Percentiles rank a stretch among this genome's conserved stretches.
Conservation (phyloP, 2,329 filamentous ascomycete species). For the Periconia macrospinosa region DNA sequence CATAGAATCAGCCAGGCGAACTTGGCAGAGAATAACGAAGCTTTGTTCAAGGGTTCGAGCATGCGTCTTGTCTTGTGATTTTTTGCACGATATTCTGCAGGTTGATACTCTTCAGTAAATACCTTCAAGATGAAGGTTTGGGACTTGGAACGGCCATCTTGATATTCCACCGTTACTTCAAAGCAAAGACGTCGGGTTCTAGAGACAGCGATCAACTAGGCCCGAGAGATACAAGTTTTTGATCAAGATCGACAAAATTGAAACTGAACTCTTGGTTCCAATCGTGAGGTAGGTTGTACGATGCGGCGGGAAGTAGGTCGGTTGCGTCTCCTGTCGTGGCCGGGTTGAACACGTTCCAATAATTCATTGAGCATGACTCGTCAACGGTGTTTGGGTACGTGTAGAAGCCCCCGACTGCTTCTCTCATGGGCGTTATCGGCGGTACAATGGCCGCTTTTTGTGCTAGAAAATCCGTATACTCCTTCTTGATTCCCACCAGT, state of each 20-base stretch:
- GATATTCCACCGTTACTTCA: too few relatives aligned
- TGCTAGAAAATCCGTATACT: constrained; percentile 35
- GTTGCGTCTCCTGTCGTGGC: constrained; percentile 23
- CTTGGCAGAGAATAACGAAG: background rate
- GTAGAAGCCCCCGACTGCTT: constrained; percentile 13
- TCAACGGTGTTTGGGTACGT: constrained; percentile 25
- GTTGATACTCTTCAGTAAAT: background rate
- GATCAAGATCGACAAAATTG: constrained; percentile 19
- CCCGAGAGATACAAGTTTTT: constrained; percentile 1
- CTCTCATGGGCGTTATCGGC: constrained; percentile 7
- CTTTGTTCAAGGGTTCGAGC: background rate
- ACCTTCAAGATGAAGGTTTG: background rate
- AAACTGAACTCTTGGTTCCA: constrained; percentile 39
- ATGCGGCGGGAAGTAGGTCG: constrained; percentile 21
- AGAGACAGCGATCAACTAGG: background rate
- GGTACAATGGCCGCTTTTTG: constrained; percentile 28
- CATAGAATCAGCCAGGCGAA: background rate
- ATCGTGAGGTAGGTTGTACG: constrained; percentile 30
- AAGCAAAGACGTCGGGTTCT: background rate
- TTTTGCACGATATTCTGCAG: too few relatives aligned
- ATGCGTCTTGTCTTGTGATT: too few relatives aligned
- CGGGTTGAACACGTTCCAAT: constrained; percentile 34
- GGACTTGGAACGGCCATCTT: background rate
- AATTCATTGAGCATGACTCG: constrained; percentile 15
- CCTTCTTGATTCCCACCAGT: constrained; percentile 33